Evolutionary conservation across 2,329 filamentous ascomycete species (phyloP), one percentile per base, ranked within the genome.

Genomic region (Alternaria angustiovoidea): DNA sequence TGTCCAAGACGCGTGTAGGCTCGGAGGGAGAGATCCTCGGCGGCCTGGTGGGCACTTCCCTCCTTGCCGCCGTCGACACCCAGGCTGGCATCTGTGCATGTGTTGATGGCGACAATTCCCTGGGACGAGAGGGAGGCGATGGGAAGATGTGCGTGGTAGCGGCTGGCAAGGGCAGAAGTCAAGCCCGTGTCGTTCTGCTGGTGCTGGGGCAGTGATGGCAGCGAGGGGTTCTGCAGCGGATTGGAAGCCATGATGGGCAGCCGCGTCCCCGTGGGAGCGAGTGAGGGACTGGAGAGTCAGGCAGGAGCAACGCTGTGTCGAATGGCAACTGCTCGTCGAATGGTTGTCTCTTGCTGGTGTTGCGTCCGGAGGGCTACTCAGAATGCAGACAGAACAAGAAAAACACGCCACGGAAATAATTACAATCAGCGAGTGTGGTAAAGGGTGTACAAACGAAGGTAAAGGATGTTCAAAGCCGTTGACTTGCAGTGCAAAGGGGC

Each of bases 61-160:
- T 96, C 92, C 74, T 93, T 95, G 60, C 88, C 89, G 68, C 94
- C 94, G 91, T 97, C 93, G 4, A 91, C 88, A 22, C 94, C 94
- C 75, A 93, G 94, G 55, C 90, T 86, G 0, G 94, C 94, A 11
- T 92, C 92, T 11, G 92, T 94, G 78, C 96, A 98, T 20, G 94
- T 99, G 82, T 99, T 99, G 66, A 99, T 84, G 53, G 92, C 91
- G 74, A 99, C 90, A 69, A 98, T 86, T 49, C 91, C 95, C 76
- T 98, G 94, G 1, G 93, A 96, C 1, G 94, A 97, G 18, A 99
- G 87, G 49, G 88, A 88, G 54, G 95, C 93, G 0, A 94, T 96
- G 9, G 95, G 93, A 60, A 95, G 83, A 54, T 92, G 91, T 54
- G 96, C 91, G 81, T 99, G 95, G 79, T 97, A 99, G 54, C 94